These are phyloP conservation scores for Penicillium sp. DNA, from an alignment of 2,329 filamentous ascomycete species.

Conservation along the genomic window DNA sequence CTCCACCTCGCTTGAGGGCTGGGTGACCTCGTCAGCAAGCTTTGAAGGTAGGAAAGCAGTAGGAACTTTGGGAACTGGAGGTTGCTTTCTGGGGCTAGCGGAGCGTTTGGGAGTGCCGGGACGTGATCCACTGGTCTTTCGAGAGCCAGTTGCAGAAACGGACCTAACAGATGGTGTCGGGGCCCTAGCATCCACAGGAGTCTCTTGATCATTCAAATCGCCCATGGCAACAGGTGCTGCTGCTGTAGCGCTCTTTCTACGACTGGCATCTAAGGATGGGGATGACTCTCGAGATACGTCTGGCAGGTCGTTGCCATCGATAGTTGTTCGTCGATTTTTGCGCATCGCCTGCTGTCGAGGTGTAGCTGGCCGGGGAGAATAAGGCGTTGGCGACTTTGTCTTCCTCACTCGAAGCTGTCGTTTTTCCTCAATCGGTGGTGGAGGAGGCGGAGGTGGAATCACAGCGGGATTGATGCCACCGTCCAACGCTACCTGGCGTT, in stretches of 20 bases:
- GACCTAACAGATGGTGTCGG: slow-evolving; percentile 20
- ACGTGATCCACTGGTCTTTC: slow-evolving; percentile 59
- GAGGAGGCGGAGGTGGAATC: slow-evolving; percentile 8
- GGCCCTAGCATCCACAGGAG: slow-evolving; percentile 15
- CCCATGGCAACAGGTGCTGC: slow-evolving; percentile 14
- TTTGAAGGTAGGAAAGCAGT: slow-evolving; percentile 31
- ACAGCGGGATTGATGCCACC: slow-evolving; percentile 36
- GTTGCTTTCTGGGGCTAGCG: slow-evolving; percentile 38
- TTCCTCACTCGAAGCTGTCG: slow-evolving; percentile 72
- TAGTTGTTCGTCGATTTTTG: slow-evolving; percentile 59
- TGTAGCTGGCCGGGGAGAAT: slow-evolving; percentile 55
- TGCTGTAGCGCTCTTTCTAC: slow-evolving; percentile 30
- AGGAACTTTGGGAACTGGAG: slow-evolving; percentile 44
- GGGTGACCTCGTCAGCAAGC: slow-evolving; percentile 13
- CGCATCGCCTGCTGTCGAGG: slow-evolving; percentile 52
- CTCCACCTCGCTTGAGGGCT: slow-evolving; percentile 45
- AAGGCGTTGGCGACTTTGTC: slow-evolving; percentile 42
- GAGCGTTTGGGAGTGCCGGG: slow-evolving; percentile 39
- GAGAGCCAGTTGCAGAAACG: slow-evolving; percentile 49
- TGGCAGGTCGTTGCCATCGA: slow-evolving; percentile 52
- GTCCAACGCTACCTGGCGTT: slow-evolving; percentile 59
- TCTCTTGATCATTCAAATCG: slow-evolving; percentile 1
- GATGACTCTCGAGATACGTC: slow-evolving; percentile 28
- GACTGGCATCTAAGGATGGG: slow-evolving; percentile 21
- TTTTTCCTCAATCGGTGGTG: slow-evolving; percentile 50